These are phyloP conservation scores for Solanum microdontum DNA, from an alignment of 257 asterid genomes.

Conservation along the genomic window DNA sequence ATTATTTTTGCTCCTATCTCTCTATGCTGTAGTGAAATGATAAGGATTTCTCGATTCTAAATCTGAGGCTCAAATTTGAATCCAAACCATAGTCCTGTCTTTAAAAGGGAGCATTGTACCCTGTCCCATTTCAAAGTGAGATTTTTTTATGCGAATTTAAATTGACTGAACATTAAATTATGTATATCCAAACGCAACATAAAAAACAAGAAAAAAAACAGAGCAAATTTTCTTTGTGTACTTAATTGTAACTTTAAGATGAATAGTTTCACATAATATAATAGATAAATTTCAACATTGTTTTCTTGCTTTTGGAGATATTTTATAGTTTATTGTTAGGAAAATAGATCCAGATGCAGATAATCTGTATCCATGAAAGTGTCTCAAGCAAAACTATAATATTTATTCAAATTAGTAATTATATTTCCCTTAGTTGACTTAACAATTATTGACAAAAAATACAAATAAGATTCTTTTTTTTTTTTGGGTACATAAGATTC, in stretches of 20 bases:
- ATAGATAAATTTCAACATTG: not conserved
- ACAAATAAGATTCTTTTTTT: not conserved
- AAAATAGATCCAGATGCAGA: not conserved
- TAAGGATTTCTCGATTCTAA: too few relatives aligned
- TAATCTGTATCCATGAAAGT: not conserved
- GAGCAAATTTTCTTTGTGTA: not conserved
- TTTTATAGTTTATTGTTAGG: not conserved
- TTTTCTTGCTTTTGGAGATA: not conserved
- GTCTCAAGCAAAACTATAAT: not conserved
- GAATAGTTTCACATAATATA: not conserved
- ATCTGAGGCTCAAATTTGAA: too few relatives aligned
- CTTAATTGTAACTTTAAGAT: not conserved
- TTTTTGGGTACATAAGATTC: not conserved
- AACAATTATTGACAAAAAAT: not conserved
- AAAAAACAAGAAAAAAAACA: too few relatives aligned
- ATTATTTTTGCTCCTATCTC: not conserved
- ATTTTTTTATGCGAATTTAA: too few relatives aligned
- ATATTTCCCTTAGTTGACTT: not conserved
- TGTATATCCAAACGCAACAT: too few relatives aligned
- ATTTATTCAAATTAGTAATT: not conserved
- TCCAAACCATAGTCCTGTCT: too few relatives aligned
- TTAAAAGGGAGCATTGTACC: too few relatives aligned
- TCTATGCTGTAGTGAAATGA: too few relatives aligned
- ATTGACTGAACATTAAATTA: too few relatives aligned
- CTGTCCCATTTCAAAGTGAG: too few relatives aligned